These are phyloP conservation scores for Candida odintsovae DNA, from an alignment of 805 yeast genomes.

Conservation along the genomic window DNA sequence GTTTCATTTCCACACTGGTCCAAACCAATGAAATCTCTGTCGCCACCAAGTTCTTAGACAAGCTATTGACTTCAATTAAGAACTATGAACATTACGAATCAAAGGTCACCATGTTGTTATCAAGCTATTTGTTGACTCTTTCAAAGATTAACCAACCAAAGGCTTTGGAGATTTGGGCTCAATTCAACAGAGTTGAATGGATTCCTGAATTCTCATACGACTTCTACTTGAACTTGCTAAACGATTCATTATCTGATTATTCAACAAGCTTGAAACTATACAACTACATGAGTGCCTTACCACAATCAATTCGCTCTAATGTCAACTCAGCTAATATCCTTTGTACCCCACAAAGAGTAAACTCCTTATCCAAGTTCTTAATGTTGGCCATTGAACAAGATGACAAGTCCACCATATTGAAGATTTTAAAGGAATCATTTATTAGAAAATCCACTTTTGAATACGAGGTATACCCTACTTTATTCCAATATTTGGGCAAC, in stretches of 20 bases:
- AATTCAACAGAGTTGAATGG: constrained; percentile 32
- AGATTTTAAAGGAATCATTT: constrained; percentile 33
- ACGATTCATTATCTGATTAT: constrained; percentile 29
- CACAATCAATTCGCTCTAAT: constrained; percentile 10
- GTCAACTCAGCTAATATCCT: constrained; percentile 7
- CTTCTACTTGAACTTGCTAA: constrained; percentile 30
- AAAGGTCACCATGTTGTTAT: constrained; percentile 35
- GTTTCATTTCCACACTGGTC: constrained; percentile 47
- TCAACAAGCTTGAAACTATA: constrained; percentile 28
- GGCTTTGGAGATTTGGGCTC: constrained; percentile 31
- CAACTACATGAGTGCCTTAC: constrained; percentile 32
- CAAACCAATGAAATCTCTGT: constrained; percentile 41
- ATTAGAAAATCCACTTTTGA: constrained; percentile 29
- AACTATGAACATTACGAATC: constrained; percentile 26
- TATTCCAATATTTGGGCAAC: constrained; percentile 28
- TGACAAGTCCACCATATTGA: constrained; percentile 28
- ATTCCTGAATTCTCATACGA: constrained; percentile 35
- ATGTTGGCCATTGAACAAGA: constrained; percentile 12
- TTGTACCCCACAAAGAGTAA: constrained; percentile 13
- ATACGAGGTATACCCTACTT: constrained; percentile 25
- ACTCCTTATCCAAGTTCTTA: constrained; percentile 16
- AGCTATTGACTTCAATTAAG: constrained; percentile 41
- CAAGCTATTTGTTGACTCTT: constrained; percentile 37
- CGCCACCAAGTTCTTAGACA: constrained; percentile 54
- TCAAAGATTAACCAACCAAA: constrained; percentile 28